These are phyloP conservation scores for Anthoceros angustus DNA, from an alignment of 225 moss, liverwort and hornwort genomes.

Conservation along the genomic window DNA sequence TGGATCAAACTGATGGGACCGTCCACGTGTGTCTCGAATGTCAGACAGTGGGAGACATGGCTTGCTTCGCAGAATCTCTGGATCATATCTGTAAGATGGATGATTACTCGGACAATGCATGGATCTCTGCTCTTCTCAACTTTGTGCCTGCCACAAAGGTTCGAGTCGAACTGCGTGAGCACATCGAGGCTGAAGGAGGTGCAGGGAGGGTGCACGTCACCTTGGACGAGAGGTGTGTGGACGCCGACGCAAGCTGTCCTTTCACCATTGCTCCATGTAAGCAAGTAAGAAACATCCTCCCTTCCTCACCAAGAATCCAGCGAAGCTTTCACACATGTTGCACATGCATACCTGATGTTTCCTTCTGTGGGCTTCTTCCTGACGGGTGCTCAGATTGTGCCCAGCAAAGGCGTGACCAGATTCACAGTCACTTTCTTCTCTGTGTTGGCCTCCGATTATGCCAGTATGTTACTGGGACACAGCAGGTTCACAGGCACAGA, in stretches of 20 bases:
- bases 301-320: not conserved
- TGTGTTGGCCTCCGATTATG: not conserved
- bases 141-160: not conserved
- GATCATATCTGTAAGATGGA: not conserved
- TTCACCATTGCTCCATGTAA: not conserved
- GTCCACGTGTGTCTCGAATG: conserved; percentile 31
- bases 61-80: not conserved
- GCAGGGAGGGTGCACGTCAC: not conserved
- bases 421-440: not conserved
- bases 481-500: not conserved
- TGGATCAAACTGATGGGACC: conserved; percentile 18
- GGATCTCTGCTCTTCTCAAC: not conserved
- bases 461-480: not conserved
- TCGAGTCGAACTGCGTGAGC: not conserved
- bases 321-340: not conserved
- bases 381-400: not conserved
- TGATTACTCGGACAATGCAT: not conserved
- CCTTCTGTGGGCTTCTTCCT: not conserved
- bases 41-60: conserved; percentile 26
- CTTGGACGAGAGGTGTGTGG: not conserved
- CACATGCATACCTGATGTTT: not conserved
- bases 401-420: not conserved
- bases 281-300: not conserved
- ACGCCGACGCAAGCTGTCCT: not conserved
- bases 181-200: not conserved